Conservation (phyloP, 2,329 filamentous ascomycete species). For the Paracamarosporium sp. region DNA sequence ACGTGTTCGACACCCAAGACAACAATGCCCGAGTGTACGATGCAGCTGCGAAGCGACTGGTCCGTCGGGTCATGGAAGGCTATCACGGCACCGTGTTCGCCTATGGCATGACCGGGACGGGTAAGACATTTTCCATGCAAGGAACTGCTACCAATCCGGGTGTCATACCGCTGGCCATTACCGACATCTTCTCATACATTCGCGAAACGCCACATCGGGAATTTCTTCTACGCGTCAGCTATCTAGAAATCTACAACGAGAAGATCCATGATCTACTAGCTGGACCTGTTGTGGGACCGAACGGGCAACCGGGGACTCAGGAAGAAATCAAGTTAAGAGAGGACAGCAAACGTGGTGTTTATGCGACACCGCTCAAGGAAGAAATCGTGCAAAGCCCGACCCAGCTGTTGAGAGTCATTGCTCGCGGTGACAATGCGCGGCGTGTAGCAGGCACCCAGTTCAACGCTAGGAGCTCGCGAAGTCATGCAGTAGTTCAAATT, state of each 20-base stretch:
- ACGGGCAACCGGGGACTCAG: slow-evolving; percentile 59
- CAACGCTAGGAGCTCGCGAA: slow-evolving; percentile 94
- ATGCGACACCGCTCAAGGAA: slow-evolving; percentile 94
- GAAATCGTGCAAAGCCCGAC: slow-evolving; percentile 99
- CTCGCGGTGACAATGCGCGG: slow-evolving; percentile 87
- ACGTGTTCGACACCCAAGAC: slow-evolving; percentile 93
- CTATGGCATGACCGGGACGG: slow-evolving; percentile 98
- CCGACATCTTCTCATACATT: slow-evolving; percentile 99
- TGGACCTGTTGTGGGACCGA: slow-evolving; percentile 67
- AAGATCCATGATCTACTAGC: slow-evolving; percentile 93
- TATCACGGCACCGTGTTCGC: slow-evolving; percentile 98
- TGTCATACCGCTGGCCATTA: slow-evolving; percentile 96
- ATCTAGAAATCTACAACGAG: slow-evolving; percentile 98
- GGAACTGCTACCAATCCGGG: slow-evolving; percentile 93
- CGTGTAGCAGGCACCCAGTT: slow-evolving; percentile 95
- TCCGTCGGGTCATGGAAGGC: slow-evolving; percentile 97
- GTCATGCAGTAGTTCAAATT: slow-evolving; percentile 97
- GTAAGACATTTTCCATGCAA: slow-evolving; percentile 99
- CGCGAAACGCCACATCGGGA: slow-evolving; percentile 94
- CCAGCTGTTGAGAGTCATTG: slow-evolving; percentile 92
- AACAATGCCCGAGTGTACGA: slow-evolving; percentile 97
- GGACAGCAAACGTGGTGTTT: slow-evolving; percentile 94
- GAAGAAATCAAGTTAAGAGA: slow-evolving; percentile 98
- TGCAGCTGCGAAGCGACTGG: slow-evolving; percentile 88
- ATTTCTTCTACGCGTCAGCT: slow-evolving; percentile 94